Base-by-base conservation (phyloP, 768 basidiomycete genomes). In the Tylopilus rubrobrunneus region DNA sequence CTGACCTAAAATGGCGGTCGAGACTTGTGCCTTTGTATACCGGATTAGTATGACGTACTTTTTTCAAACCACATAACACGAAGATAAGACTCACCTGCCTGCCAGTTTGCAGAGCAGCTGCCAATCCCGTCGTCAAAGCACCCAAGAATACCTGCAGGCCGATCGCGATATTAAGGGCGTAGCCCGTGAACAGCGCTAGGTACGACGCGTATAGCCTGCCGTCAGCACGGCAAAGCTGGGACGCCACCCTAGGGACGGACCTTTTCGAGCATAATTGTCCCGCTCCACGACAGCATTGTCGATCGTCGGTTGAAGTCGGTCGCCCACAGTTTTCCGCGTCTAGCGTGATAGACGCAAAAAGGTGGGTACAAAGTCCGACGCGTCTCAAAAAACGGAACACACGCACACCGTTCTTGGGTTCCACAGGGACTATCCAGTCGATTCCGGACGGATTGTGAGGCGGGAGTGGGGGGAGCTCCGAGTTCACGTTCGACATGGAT, bases 81-180 rank as follows among this genome's bases (percentile, higher is more conserved):
- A 12, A 9, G 11, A 34, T 9, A 34, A 34, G 33, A 34, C 74
- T 49, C 47, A 76, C 81, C 71, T 76, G 72, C 8, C 55, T 70
- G 7, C 74, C 77, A 19, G 57, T 64, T 7, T 73, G 66, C 3
- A 76, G 71, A 5, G 70, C 72, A 6, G 83, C 82, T 1, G 85
- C 76, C 15, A 87, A 56, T 1, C 81, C 86, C 0, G 86, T 88
- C 7, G 84, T 87, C 28, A 89, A 69, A 2, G 86, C 78, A 7
- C 85, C 86, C 28, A 88, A 67, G 0, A 84, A 37, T 4, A 88
- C 81, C 62, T 88, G 87, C 36, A 85, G 50, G 12, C 75, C 77
- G 42, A 87, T 87, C 0, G 85, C 84, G 12, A 72, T 49, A 51
- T 77, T 77, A 34, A 77, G 67, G 6, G 68, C 63, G 48, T 67